These are phyloP conservation scores for Chalciporus sp. DNA, from an alignment of 1,284 basidiomycete genomes.

Conservation along the genomic window DNA sequence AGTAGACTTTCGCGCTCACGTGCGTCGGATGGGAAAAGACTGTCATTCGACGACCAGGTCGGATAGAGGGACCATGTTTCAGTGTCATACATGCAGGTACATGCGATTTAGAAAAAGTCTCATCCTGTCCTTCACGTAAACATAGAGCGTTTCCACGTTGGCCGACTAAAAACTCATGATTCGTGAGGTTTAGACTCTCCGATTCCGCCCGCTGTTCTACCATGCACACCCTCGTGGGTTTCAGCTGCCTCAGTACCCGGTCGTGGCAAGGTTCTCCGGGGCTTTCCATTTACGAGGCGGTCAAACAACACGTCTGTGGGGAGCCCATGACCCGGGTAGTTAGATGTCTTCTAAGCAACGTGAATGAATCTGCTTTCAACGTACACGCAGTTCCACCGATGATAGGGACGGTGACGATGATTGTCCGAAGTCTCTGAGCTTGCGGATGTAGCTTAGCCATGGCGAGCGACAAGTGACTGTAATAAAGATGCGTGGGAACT, in stretches of 20 bases:
- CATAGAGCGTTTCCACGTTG: slow-evolving; percentile 15
- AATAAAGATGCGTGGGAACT: slow-evolving; percentile 9
- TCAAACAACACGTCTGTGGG: slow-evolving; percentile 65
- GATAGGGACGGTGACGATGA: slow-evolving; percentile 64
- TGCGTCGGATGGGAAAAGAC: background rate
- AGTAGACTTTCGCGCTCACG: slow-evolving; percentile 1
- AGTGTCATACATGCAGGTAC: slow-evolving; percentile 9
- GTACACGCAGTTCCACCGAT: slow-evolving; percentile 59
- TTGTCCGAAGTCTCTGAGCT: slow-evolving; percentile 56
- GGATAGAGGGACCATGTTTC: background rate
- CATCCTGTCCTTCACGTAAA: slow-evolving; percentile 5
- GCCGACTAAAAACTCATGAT: slow-evolving; percentile 2
- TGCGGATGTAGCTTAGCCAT: slow-evolving; percentile 43
- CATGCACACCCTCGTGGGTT: background rate
- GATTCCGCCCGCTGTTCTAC: slow-evolving; percentile 21
- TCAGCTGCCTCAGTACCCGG: background rate
- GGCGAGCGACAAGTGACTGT: background rate
- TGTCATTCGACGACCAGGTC: background rate
- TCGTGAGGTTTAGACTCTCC: slow-evolving; percentile 6
- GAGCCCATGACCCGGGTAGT: background rate
- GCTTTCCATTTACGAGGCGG: slow-evolving; percentile 63
- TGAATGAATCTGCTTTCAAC: slow-evolving; percentile 5
- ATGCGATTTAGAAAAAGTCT: slow-evolving; percentile 18
- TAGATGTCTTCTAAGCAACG: slow-evolving; percentile 11
- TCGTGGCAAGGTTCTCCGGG: slow-evolving; percentile 44